phyloP scores from a whole-genome alignment of 345 rosid genomes.

The Salix koriyanagi region DNA sequence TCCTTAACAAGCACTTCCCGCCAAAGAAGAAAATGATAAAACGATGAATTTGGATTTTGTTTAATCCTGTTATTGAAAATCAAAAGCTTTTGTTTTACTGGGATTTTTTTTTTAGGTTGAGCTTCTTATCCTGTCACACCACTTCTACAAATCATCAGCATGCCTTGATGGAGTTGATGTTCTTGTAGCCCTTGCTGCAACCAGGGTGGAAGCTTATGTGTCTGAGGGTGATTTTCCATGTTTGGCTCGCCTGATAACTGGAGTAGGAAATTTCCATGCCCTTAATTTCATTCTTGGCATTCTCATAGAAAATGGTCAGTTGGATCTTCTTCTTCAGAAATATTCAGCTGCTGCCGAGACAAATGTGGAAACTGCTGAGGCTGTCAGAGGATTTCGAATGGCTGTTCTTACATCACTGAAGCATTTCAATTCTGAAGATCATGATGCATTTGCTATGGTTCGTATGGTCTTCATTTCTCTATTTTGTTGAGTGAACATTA shows the following conservation, averaged over 20 bases:
- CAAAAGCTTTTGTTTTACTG: not conserved
- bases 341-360: conserved; percentile 87
- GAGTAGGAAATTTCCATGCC: conserved; percentile 93
- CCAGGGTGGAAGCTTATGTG: conserved; percentile 92
- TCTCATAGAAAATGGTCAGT: conserved; percentile 90
- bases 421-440: conserved; percentile 82
- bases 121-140: conserved; percentile 93
- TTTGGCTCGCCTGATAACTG: conserved; percentile 91
- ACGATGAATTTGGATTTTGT: not conserved
- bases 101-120: conserved; percentile 56
- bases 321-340: conserved; percentile 90
- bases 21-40: not conserved
- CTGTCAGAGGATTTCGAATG: conserved; percentile 92
- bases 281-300: conserved; percentile 92
- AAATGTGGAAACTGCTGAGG: conserved; percentile 71
- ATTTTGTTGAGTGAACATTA: conserved; percentile 2
- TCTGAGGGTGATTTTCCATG: conserved; percentile 91
- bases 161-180: conserved; percentile 99
- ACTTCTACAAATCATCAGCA: conserved; percentile 93
- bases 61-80: not conserved
- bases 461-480: conserved; percentile 16
- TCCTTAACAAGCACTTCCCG: too few species aligned
- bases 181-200: conserved; percentile 95
- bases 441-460: conserved; percentile 92
- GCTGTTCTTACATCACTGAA: conserved; percentile 92